Evolutionary conservation across 2,329 filamentous ascomycete species (phyloP), one percentile per base, ranked within the genome.

Genomic region (Penicillium sp.): DNA sequence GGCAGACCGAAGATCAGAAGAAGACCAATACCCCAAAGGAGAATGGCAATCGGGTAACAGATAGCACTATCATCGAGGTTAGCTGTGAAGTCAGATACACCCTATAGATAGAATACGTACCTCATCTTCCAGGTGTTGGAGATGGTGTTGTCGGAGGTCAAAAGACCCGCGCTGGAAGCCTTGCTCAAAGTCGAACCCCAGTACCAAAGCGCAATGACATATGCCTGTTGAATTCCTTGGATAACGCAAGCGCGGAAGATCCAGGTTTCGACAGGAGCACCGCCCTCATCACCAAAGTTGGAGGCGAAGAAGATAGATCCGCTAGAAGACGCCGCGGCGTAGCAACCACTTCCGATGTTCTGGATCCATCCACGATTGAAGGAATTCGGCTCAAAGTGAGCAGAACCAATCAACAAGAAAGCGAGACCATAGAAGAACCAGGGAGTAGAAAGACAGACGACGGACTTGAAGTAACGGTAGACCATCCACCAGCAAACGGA

Each of bases 291-390:
- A 66, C 87, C 87, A 67, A 89, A 89, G 75, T 90, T 90, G 49
- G 89, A 82, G 5, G 87, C 84, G 71, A 90, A 90, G 78, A 86
- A 88, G 62, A 90, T 80, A 1, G 85, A 85, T 19, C 88, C 88
- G 50, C 84, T 86, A 17, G 86, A 82, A 3, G 88, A 88, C 12
- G 87, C 88, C 4, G 84, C 79, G 0, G 87, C 84, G 69, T 90
- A 90, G 51, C 87, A 73, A 9, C 80, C 87, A 1, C 86, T 87
- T 10, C 85, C 88, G 13, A 87, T 79, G 62, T 88, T 85, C 65
- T 88, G 85, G 28, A 88, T 76, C 81, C 83, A 87, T 22, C 80
- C 82, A 54, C 82, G 79, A 13, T 73, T 73, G 59, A 70, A 68
- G 0, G 69, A 64, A 38, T 79, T 74, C 1, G 61, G 51, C 37